phyloP scores from a whole-genome alignment of 805 yeast genomes.

The Hanseniaspora occidentalis region DNA sequence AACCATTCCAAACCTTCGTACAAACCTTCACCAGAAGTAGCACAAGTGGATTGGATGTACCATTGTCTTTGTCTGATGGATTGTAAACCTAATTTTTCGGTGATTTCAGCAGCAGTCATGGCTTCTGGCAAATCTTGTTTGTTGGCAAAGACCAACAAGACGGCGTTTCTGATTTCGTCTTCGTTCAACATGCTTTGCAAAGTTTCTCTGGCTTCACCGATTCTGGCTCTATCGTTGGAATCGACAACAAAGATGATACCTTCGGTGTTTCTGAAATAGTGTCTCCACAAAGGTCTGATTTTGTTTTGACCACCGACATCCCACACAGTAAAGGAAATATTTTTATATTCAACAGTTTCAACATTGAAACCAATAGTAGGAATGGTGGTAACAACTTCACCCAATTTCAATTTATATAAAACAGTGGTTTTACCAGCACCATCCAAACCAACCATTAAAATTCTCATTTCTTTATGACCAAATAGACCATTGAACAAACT shows the following conservation, averaged over 20 bases:
- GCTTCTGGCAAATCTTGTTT: constrained; percentile 99
- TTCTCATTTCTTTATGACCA: constrained; percentile 97
- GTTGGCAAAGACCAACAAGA: constrained; percentile 91
- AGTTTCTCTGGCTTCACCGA: constrained; percentile 95
- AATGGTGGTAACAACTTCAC: constrained; percentile 91
- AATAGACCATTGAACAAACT: constrained; percentile 89
- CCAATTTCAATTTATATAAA: constrained; percentile 85
- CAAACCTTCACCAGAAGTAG: constrained; percentile 97
- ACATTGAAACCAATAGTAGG: constrained; percentile 97
- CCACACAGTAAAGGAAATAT: constrained; percentile 95
- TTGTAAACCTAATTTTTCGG: constrained; percentile 93
- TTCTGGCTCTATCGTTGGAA: constrained; percentile 96
- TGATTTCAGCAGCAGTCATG: constrained; percentile 97
- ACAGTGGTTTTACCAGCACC: constrained; percentile 99
- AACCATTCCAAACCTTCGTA: constrained; percentile 98
- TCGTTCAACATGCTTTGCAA: constrained; percentile 97
- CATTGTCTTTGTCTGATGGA: constrained; percentile 98
- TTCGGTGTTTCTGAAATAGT: constrained; percentile 96
- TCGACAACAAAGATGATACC: constrained; percentile 97
- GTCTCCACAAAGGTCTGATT: constrained; percentile 98
- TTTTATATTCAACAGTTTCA: constrained; percentile 94
- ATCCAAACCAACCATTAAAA: constrained; percentile 94
- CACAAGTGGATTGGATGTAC: constrained; percentile 98
- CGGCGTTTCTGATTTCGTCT: constrained; percentile 95
- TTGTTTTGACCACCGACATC: constrained; percentile 99